These are phyloP conservation scores for Cryptomeria japonica DNA, from an alignment of 75 land plant species.

Conservation along the genomic window DNA sequence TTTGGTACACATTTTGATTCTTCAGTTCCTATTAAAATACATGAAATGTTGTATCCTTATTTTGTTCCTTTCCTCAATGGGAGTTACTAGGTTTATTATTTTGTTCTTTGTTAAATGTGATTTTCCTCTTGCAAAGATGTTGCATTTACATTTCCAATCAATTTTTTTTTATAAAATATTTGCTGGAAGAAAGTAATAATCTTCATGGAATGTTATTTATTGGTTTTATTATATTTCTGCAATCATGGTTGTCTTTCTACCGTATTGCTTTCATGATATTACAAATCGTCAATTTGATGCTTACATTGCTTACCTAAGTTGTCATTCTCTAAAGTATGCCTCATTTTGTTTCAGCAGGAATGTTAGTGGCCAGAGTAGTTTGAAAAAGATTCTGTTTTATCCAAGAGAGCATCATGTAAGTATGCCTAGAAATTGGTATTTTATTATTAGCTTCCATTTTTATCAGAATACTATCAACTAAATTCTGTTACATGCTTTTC, in stretches of 20 bases:
- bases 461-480: not conserved
- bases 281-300: not conserved
- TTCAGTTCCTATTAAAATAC: not conserved
- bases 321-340: not conserved
- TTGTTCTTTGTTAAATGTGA: not conserved
- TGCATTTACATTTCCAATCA: not conserved
- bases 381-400: conserved; percentile 71
- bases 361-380: conserved; percentile 7
- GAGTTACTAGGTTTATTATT: not conserved
- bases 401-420: conserved; percentile 78
- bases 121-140: not conserved
- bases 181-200: not conserved
- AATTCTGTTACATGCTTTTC: not conserved
- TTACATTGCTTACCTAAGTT: not conserved
- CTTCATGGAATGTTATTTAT: not conserved
- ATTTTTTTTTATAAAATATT: not conserved
- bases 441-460: not conserved
- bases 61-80: not conserved
- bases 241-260: not conserved
- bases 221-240: not conserved
- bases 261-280: not conserved
- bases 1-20: not conserved
- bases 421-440: conserved; percentile 5
- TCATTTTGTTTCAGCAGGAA: not conserved
- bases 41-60: not conserved